Percentiles rank a stretch among this genome's conserved stretches.
phyloP scores from a whole-genome alignment of 2,329 filamentous ascomycete species.

The Phialophora chinensis region DNA sequence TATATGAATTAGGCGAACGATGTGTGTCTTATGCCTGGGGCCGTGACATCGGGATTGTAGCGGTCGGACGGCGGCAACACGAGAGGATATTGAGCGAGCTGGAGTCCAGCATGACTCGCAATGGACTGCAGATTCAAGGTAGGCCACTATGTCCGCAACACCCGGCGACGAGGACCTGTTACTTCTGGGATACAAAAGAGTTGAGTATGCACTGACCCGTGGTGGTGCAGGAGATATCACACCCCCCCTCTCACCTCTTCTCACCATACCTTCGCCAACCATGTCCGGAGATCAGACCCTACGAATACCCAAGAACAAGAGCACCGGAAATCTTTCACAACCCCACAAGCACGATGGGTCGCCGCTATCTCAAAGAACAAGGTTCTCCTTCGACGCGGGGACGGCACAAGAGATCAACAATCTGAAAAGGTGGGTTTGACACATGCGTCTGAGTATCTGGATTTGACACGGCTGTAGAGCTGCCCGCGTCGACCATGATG shows the following conservation, averaged over 20 bases:
- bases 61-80: slow-evolving; percentile 22
- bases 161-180: slow-evolving; percentile 6
- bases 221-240: slow-evolving; percentile 28
- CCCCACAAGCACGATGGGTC: slow-evolving; percentile 58
- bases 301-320: slow-evolving; percentile 55
- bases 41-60: slow-evolving; percentile 29
- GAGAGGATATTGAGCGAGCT: slow-evolving; percentile 14
- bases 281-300: slow-evolving; percentile 29
- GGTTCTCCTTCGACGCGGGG: slow-evolving; percentile 78
- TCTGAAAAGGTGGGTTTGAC: slow-evolving; percentile 70
- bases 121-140: slow-evolving; percentile 31
- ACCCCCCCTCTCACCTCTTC: slow-evolving; percentile 31
- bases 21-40: slow-evolving; percentile 15
- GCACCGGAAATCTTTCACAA: slow-evolving; percentile 55
- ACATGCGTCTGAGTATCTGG: neutral
- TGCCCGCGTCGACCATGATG: slow-evolving; percentile 85
- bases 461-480: slow-evolving; percentile 61
- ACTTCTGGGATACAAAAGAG: neutral
- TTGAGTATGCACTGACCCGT: slow-evolving; percentile 19
- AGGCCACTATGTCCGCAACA: slow-evolving; percentile 13
- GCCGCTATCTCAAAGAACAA: slow-evolving; percentile 65
- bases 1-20: slow-evolving; percentile 12
- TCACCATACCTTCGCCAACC: slow-evolving; percentile 23
- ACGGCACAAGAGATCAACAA: slow-evolving; percentile 70
- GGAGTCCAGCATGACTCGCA: slow-evolving; percentile 32